phyloP scores from a whole-genome alignment of 805 yeast species.

The Scheffersomyces spartinae region DNA sequence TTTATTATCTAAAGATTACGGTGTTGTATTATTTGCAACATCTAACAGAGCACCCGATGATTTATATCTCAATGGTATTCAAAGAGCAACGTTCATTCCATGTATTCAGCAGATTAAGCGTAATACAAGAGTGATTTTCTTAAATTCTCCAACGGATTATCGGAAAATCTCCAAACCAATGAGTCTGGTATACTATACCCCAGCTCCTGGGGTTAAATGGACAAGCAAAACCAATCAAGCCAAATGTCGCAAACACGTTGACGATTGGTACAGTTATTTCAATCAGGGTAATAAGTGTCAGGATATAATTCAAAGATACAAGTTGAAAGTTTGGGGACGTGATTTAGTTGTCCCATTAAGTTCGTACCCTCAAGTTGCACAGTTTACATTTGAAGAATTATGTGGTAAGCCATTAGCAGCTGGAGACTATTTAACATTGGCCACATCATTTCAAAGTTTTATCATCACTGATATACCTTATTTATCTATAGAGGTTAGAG shows the following conservation, averaged over 20 bases:
- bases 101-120: slow-evolving; percentile 73
- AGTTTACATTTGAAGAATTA: slow-evolving; percentile 73
- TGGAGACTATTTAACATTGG: slow-evolving; percentile 84
- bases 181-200: slow-evolving; percentile 67
- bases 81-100: slow-evolving; percentile 83
- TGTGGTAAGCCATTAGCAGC: slow-evolving; percentile 88
- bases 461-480: slow-evolving; percentile 92
- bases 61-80: slow-evolving; percentile 86
- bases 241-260: slow-evolving; percentile 49
- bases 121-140: slow-evolving; percentile 62
- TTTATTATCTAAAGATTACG: slow-evolving; percentile 63
- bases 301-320: slow-evolving; percentile 8
- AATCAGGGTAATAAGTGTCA: slow-evolving; percentile 41
- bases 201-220: slow-evolving; percentile 51
- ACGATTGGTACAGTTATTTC: slow-evolving; percentile 72
- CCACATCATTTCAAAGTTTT: slow-evolving; percentile 62
- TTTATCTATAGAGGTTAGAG: slow-evolving; percentile 65
- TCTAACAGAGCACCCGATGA: slow-evolving; percentile 94
- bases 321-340: slow-evolving; percentile 78
- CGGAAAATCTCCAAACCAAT: slow-evolving; percentile 79
- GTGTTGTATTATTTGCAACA: slow-evolving; percentile 83
- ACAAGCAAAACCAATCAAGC: slow-evolving; percentile 36
- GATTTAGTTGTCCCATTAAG: slow-evolving; percentile 63
- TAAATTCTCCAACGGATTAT: slow-evolving; percentile 90
- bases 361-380: slow-evolving; percentile 75